A percentile compares a stretch with the other conserved stretches of the same genome.
These are phyloP conservation scores for Candida xiaguanensis DNA, from an alignment of 805 yeast genomes.

Conservation along the genomic window DNA sequence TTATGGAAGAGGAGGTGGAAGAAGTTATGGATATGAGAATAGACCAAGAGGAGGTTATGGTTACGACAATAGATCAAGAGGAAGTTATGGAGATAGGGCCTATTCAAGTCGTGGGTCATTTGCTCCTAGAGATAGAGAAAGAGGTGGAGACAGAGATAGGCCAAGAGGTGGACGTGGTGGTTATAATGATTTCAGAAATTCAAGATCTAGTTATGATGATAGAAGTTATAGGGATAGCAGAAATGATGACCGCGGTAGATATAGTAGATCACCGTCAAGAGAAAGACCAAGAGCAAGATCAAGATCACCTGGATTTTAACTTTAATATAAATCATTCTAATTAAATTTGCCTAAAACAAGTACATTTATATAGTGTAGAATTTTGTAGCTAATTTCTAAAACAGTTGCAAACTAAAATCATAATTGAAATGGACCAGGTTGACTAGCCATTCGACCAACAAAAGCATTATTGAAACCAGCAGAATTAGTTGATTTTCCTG, in stretches of 20 bases:
- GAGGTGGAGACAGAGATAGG: conserved; percentile 14
- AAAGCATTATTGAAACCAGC: conserved; percentile 7
- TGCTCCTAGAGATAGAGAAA: conserved; percentile 5
- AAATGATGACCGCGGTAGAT: conserved; percentile 7
- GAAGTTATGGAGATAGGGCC: conserved; percentile 6
- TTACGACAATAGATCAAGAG: conserved; percentile 3
- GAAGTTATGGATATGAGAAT: conserved; percentile 13
- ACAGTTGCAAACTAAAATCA: no score
- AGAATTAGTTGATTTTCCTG: conserved; percentile 16
- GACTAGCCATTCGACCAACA: conserved; percentile 8
- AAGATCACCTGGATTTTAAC: conserved; percentile 35
- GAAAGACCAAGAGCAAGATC: conserved; percentile 33
- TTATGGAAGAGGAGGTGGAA: conserved; percentile 13
- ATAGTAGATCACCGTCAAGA: conserved; percentile 17
- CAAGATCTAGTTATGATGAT: conserved; percentile 7
- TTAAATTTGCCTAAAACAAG: no score
- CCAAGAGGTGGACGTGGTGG: conserved; percentile 15
- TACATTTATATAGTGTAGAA: conserved; percentile 1
- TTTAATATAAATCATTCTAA: no score
- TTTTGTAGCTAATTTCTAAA: no score
- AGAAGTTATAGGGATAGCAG: conserved; percentile 7
- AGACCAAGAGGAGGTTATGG: conserved; percentile 13
- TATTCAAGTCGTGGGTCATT: conserved; percentile 14
- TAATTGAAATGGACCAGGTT: conserved; percentile 5
- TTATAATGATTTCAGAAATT: conserved; percentile 14